Percentiles rank a stretch among this genome's conserved stretches.
Conservation (phyloP, 345 rosid species). For the Noccaea caerulescens region DNA sequence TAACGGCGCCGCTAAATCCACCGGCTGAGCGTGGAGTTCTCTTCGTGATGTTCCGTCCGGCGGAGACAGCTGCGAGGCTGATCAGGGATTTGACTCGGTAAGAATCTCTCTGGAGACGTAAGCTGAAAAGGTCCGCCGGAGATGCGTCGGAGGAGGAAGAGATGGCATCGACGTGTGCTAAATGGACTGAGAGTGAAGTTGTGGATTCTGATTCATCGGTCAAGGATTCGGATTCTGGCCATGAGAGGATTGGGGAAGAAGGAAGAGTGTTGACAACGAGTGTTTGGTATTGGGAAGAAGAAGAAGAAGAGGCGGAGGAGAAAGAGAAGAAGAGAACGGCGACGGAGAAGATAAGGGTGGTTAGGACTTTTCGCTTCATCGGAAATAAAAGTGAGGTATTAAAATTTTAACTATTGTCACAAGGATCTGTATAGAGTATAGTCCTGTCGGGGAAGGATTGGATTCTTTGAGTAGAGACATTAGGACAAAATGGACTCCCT, state of each 20-base stretch:
- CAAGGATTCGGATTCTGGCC: constrained; percentile 45
- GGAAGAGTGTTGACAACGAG: constrained; percentile 57
- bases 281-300: constrained; percentile 48
- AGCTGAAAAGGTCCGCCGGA: constrained; percentile 62
- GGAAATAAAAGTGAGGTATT: constrained; percentile 11
- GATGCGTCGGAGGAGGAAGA: constrained; percentile 49
- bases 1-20: constrained; percentile 69
- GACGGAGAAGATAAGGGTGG: constrained; percentile 44
- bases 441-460: too few relatives aligned
- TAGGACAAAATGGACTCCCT: too few relatives aligned
- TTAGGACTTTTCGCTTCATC: constrained; percentile 52
- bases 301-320: constrained; percentile 34
- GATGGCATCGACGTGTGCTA: constrained; percentile 77
- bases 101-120: constrained; percentile 71
- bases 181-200: constrained; percentile 47
- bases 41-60: constrained; percentile 13
- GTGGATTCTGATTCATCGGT: constrained; percentile 29
- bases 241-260: constrained; percentile 48
- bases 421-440: constrained; percentile 17
- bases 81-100: constrained; percentile 54
- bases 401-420: background rate
- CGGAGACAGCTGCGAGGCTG: constrained; percentile 46
- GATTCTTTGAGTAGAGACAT: too few relatives aligned
- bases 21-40: constrained; percentile 40
- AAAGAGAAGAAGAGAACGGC: constrained; percentile 36